Evolutionary conservation across 495 filamentous ascomycete species (phyloP).

Genomic region (Wilcoxina mikolae): DNA sequence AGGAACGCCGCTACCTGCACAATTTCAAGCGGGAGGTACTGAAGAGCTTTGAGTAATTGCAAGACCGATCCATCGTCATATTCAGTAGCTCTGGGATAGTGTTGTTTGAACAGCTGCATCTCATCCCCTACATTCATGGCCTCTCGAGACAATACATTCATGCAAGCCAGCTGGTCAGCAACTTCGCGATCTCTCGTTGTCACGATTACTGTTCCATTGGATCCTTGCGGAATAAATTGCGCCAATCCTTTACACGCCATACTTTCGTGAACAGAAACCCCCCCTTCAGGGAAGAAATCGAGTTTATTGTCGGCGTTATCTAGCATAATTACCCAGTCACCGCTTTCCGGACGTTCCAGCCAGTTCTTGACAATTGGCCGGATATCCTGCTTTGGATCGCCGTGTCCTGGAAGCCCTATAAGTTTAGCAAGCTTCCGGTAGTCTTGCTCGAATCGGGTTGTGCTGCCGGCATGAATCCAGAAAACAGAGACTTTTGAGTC

Average conservation of each 20-base stretch:
- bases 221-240: constrained; percentile 14
- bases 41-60: constrained; percentile 5
- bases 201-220: constrained; percentile 26
- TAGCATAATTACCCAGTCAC: constrained; percentile 15
- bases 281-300: constrained; percentile 5
- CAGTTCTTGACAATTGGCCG: constrained; percentile 9
- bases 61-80: constrained; percentile 9
- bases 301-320: constrained; percentile 17
- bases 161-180: not conserved
- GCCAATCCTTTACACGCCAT: constrained; percentile 3
- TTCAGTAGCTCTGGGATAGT: not conserved
- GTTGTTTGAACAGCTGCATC: not conserved
- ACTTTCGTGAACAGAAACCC: not conserved
- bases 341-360: constrained; percentile 12
- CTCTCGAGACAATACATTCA: not conserved
- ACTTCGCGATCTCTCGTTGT: constrained; percentile 28
- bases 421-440: constrained; percentile 8
- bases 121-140: not conserved
- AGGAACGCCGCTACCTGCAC: constrained; percentile 10
- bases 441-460: constrained; percentile 12
- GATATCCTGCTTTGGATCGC: constrained; percentile 9
- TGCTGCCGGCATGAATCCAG: constrained; percentile 22
- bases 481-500: constrained; percentile 23
- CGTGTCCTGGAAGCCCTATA: constrained; percentile 7
- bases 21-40: constrained; percentile 18